Evolutionary conservation across 768 basidiomycete genomes (phyloP).

Genomic region (Goffeauzyma gilvescens): DNA sequence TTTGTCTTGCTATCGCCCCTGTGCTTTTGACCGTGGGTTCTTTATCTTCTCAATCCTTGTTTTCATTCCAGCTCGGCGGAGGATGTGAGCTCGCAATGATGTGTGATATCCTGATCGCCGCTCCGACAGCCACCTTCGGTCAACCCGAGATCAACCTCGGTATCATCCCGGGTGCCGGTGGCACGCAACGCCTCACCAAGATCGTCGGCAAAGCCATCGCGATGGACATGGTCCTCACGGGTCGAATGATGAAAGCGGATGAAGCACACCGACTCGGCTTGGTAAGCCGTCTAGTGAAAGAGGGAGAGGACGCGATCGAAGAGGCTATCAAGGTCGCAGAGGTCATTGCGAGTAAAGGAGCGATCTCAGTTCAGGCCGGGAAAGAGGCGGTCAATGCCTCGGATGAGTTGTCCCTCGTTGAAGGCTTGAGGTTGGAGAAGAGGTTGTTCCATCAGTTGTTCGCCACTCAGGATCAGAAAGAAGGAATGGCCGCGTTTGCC

Average conservation of each 20-base stretch:
- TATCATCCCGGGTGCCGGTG: conserved; percentile 84
- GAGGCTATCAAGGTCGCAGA: conserved; percentile 68
- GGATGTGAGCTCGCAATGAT: conserved; percentile 83
- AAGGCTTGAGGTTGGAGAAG: conserved; percentile 73
- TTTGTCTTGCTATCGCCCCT: too few relatives aligned
- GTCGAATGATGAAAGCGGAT: conserved; percentile 55
- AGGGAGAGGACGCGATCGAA: conserved; percentile 59
- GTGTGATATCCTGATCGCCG: conserved; percentile 81
- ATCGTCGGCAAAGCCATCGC: conserved; percentile 78
- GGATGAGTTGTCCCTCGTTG: conserved; percentile 56
- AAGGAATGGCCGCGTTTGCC: conserved; percentile 86
- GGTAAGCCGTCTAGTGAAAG: conserved; percentile 53
- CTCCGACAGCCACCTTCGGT: conserved; percentile 75
- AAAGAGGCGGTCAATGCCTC: conserved; percentile 91
- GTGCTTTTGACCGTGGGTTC: too few relatives aligned
- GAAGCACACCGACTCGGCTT: conserved; percentile 80
- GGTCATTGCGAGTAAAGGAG: conserved; percentile 62
- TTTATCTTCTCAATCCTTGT: too few relatives aligned
- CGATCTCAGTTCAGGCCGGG: conserved; percentile 58
- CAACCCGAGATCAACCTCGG: conserved; percentile 94
- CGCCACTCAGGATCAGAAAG: conserved; percentile 85
- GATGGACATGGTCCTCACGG: conserved; percentile 87
- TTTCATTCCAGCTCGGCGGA: conserved; percentile 59
- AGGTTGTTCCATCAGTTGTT: conserved; percentile 79
- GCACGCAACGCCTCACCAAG: conserved; percentile 71